These are phyloP conservation scores for Candida pseudofarinosa DNA, from an alignment of 805 yeast species.

Conservation along the genomic window DNA sequence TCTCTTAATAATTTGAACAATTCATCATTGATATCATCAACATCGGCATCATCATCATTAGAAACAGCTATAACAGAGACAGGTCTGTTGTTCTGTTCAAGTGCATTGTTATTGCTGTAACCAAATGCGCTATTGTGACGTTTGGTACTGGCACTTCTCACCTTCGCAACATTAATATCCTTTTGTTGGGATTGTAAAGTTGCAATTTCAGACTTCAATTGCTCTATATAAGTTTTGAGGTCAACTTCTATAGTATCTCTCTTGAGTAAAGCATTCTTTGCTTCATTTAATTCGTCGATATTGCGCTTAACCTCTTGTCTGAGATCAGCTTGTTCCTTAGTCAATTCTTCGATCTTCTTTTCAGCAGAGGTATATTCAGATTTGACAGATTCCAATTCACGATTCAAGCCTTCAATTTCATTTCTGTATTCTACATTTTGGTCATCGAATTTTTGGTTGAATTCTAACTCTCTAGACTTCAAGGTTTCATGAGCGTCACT, in stretches of 20 bases:
- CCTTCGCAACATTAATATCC: conserved; percentile 28
- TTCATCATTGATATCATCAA: conserved; percentile 73
- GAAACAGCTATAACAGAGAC: conserved; percentile 61
- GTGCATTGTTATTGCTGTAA: conserved; percentile 28
- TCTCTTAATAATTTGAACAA: conserved; percentile 67
- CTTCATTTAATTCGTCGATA: conserved; percentile 56
- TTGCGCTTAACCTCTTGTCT: conserved; percentile 61
- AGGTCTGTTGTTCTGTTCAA: conserved; percentile 47
- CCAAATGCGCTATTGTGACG: conserved; percentile 39
- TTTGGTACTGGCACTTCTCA: conserved; percentile 32
- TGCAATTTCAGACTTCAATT: conserved; percentile 49
- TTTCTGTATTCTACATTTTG: conserved; percentile 46
- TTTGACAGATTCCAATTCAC: conserved; percentile 52
- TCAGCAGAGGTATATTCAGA: conserved; percentile 56
- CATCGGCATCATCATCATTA: conserved; percentile 46
- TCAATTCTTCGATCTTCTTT: conserved; percentile 54
- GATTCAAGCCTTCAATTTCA: conserved; percentile 48
- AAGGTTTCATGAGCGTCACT: conserved; percentile 49
- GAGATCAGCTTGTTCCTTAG: conserved; percentile 57
- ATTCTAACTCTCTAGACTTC: conserved; percentile 52
- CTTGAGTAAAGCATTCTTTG: conserved; percentile 55
- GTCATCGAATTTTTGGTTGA: conserved; percentile 41
- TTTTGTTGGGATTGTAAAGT: conserved; percentile 35
- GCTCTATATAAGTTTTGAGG: conserved; percentile 57
- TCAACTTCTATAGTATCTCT: conserved; percentile 64